Conservation (phyloP, 805 yeast species). For the Saccharomycopsis malanga region DNA sequence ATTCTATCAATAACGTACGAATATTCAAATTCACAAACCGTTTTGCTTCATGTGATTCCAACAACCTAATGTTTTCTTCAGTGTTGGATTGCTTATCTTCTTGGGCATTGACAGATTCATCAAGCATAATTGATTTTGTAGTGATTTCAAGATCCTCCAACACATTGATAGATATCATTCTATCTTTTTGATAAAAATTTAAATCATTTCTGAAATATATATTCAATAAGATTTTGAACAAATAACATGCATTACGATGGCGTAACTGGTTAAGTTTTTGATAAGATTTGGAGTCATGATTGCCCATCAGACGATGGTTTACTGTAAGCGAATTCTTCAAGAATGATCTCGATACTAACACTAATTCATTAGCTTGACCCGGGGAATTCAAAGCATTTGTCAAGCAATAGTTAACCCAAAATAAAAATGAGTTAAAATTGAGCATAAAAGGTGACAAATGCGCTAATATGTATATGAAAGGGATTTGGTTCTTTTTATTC, state of each 20-base stretch:
- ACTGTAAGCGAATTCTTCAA: slow-evolving; percentile 5
- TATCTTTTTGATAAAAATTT: slow-evolving; percentile 10
- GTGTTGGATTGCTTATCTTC: background rate
- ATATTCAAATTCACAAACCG: slow-evolving; percentile 20
- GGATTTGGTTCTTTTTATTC: slow-evolving; percentile 11
- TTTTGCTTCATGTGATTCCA: slow-evolving; percentile 20
- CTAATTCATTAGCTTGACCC: slow-evolving; percentile 17
- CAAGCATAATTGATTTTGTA: background rate
- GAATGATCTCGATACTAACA: slow-evolving; percentile 13
- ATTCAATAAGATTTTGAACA: slow-evolving; percentile 17
- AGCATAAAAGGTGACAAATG: slow-evolving; percentile 11
- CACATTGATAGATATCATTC: slow-evolving; percentile 9
- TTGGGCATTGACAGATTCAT: background rate
- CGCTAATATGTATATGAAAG: slow-evolving; percentile 13
- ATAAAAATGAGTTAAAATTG: slow-evolving; percentile 6
- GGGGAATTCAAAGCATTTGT: slow-evolving; percentile 22
- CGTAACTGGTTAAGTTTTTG: slow-evolving; percentile 3
- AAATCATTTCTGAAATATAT: slow-evolving; percentile 11
- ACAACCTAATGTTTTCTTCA: background rate
- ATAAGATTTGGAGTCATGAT: background rate
- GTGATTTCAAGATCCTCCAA: slow-evolving; percentile 1
- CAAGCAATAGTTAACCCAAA: slow-evolving; percentile 18
- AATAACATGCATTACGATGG: slow-evolving; percentile 9
- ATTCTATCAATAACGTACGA: slow-evolving; percentile 17
- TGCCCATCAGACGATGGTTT: background rate